Evolutionary conservation across 768 basidiomycete genomes (phyloP).

Genomic region (Xerocomellus chrysenteron): DNA sequence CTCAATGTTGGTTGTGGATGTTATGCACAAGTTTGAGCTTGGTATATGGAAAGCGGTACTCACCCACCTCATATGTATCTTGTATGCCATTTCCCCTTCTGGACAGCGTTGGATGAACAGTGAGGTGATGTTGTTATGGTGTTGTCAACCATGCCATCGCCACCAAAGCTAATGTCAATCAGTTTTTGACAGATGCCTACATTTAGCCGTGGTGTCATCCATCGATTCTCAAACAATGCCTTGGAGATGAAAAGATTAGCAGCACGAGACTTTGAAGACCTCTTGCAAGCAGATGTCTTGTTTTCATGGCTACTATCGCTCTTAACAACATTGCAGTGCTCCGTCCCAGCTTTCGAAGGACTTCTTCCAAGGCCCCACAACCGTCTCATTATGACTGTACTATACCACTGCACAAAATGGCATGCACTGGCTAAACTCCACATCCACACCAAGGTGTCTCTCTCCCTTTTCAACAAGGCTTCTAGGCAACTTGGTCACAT

Average conservation of each 20-base stretch:
- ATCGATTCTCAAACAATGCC: slow-evolving; percentile 16
- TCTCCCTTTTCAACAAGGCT: too few species aligned
- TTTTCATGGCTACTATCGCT: background rate
- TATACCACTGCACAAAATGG: too few species aligned
- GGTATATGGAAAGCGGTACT: slow-evolving; percentile 40
- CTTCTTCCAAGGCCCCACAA: slow-evolving; percentile 32
- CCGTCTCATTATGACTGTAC: slow-evolving; percentile 4
- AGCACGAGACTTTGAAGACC: slow-evolving; percentile 26
- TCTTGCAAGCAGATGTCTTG: slow-evolving; percentile 19
- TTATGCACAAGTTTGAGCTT: slow-evolving; percentile 42
- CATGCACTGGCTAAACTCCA: too few species aligned
- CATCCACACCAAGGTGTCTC: too few species aligned
- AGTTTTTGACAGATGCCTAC: slow-evolving; percentile 18
- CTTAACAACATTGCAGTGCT: slow-evolving; percentile 16
- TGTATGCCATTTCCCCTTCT: slow-evolving; percentile 11
- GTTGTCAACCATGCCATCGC: too few species aligned
- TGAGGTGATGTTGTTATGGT: background rate
- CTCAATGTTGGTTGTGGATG: slow-evolving; percentile 31
- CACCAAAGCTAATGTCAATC: background rate
- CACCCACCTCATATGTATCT: slow-evolving; percentile 35
- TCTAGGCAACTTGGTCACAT: too few species aligned
- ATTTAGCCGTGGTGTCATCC: slow-evolving; percentile 24
- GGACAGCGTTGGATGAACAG: slow-evolving; percentile 19
- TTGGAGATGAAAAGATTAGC: slow-evolving; percentile 27
- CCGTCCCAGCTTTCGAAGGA: slow-evolving; percentile 38